These are phyloP conservation scores for Novymonas esmeraldas DNA, from an alignment of 208 protist species.

Conservation along the genomic window DNA sequence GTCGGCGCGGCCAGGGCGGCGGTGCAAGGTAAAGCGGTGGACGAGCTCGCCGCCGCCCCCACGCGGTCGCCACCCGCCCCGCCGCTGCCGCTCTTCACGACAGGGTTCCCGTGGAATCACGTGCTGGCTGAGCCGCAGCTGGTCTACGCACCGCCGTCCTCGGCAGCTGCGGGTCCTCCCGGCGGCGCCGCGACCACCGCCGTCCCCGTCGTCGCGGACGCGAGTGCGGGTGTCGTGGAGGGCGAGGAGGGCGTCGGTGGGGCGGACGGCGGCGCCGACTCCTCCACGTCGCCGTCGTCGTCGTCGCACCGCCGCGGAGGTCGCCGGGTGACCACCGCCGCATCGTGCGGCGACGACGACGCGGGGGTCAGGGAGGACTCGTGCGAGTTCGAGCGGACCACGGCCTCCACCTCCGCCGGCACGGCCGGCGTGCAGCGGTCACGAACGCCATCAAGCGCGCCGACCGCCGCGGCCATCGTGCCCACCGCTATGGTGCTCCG, in stretches of 20 bases:
- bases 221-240: too few relatives aligned
- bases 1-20: not conserved
- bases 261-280: not conserved
- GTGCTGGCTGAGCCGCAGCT: slow-evolving; percentile 23
- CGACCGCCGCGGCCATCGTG: not conserved
- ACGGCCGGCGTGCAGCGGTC: not conserved
- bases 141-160: slow-evolving; percentile 7
- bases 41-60: slow-evolving; percentile 4
- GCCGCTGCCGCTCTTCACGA: slow-evolving; percentile 24
- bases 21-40: not conserved
- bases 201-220: too few relatives aligned
- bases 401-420: not conserved
- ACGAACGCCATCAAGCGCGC: not conserved
- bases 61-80: not conserved
- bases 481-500: slow-evolving; percentile 17
- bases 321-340: not conserved
- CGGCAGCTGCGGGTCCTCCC: not conserved
- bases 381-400: not conserved
- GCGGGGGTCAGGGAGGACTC: not conserved
- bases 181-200: not conserved
- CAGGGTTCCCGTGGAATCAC: slow-evolving; percentile 28
- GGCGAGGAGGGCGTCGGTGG: not conserved
- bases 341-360: not conserved
- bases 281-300: not conserved
- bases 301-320: not conserved